These are phyloP conservation scores for Vaccinium darrowii DNA, from an alignment of 148 eudicot species.

Conservation along the genomic window DNA sequence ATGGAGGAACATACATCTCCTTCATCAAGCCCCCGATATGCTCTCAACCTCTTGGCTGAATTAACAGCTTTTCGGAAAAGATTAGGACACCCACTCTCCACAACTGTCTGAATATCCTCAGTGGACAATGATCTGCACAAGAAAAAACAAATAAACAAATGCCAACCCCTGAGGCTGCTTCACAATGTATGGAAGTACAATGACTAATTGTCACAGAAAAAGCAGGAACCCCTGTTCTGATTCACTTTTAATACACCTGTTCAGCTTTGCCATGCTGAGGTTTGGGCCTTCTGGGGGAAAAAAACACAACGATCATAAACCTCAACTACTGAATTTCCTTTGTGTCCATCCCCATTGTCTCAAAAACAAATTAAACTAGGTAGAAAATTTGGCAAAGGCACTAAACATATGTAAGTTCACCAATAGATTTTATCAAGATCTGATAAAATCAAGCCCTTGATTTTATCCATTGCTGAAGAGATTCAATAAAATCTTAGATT, in stretches of 20 bases:
- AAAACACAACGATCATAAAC: neutral
- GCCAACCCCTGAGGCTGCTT: neutral
- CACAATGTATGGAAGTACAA: neutral
- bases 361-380: neutral
- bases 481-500: too few species aligned
- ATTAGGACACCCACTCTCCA: conserved; percentile 83
- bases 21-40: conserved; percentile 60
- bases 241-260: neutral
- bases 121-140: conserved; percentile 57
- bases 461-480: too few species aligned
- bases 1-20: conserved; percentile 59
- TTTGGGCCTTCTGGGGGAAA: neutral
- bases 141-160: neutral
- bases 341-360: neutral
- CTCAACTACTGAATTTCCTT: neutral
- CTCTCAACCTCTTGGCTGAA: conserved; percentile 86
- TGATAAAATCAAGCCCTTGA: too few species aligned
- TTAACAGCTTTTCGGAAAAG: conserved; percentile 74
- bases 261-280: neutral
- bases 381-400: neutral
- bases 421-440: too few species aligned
- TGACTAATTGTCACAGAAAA: neutral
- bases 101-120: conserved; percentile 60
- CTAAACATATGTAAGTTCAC: neutral
- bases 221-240: neutral